These are phyloP conservation scores for Olyra latifolia DNA, from an alignment of 176 grass and related monocot genomes.

Conservation along the genomic window DNA sequence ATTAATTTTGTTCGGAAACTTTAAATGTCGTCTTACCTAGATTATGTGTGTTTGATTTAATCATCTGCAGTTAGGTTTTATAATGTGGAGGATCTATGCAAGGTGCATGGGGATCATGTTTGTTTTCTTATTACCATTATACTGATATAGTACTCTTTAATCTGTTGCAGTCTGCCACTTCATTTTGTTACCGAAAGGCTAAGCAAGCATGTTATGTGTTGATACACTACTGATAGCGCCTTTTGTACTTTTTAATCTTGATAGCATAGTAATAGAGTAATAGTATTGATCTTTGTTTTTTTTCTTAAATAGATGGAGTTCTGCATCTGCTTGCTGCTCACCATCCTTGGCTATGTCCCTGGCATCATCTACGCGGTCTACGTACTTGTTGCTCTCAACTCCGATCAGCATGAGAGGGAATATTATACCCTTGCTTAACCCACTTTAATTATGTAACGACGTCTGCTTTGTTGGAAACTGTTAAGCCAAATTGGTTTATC, in stretches of 20 bases:
- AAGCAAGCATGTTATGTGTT: not conserved
- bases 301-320: constrained; percentile 54
- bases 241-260: not conserved
- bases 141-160: not conserved
- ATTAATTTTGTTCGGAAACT: not conserved
- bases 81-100: too few species aligned
- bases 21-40: not conserved
- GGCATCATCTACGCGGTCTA: constrained; percentile 72
- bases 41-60: not conserved
- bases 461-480: not conserved
- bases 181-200: not conserved
- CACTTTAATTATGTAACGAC: not conserved
- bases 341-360: constrained; percentile 63
- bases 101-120: not conserved
- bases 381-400: constrained; percentile 48
- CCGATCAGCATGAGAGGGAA: constrained; percentile 31
- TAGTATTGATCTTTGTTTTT: not conserved
- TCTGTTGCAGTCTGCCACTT: not conserved
- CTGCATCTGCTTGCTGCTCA: constrained; percentile 74
- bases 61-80: not conserved
- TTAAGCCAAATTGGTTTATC: not conserved
- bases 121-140: not conserved
- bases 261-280: not conserved
- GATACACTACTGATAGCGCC: not conserved
- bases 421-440: constrained; percentile 46